Base-by-base conservation (phyloP, 768 basidiomycete genomes). In the Russula olivacea region DNA sequence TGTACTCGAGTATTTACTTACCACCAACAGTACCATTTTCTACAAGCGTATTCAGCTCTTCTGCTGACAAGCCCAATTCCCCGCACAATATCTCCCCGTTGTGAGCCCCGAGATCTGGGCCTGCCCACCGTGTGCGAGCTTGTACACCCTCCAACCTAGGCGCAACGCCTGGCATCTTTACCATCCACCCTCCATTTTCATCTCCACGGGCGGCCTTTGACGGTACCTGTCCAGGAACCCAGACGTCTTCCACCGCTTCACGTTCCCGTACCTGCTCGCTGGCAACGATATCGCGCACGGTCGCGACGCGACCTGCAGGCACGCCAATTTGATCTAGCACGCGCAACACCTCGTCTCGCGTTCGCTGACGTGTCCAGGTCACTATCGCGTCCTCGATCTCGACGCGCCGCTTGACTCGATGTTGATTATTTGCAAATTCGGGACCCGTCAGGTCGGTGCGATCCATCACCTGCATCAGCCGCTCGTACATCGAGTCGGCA, bases 101-200 rank as follows among this genome's bases (percentile, higher is more conserved):
- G 52, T 76, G 73, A 30, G 70, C 71, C 4, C 87, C 87, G n/a
- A 88, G 74, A 63, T 86, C 77, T 2, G 86, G 87, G 0, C 86
- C 87, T 30, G 85, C 86, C 86, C 86, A 88, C 64, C 76, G 79
- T 1, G 86, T 85, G 66, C 76, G 76, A 5, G 80, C 73, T 48
- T 84, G 78, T 30, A 80, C 81, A 15, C 83, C 85, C 61, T 86
- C 81, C 58, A 89, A 71, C 56, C 83, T 71, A 8, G 87, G 87
- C 64, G 84, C 84, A 30, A 85, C 84, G 30, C 79, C 79, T 45
- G 80, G 78, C 84, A 89, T 86, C 72, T 86, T 88, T 61, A 88
- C 79, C 45, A 72, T 80, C 86, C 86, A 87, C 1, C 83, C 78
- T 5, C 64, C 75, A 0, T 70, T 11, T 17, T 36, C 51, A 12